phyloP scores from a whole-genome alignment of 2,329 filamentous ascomycete species.

The Curvularia sp. region DNA sequence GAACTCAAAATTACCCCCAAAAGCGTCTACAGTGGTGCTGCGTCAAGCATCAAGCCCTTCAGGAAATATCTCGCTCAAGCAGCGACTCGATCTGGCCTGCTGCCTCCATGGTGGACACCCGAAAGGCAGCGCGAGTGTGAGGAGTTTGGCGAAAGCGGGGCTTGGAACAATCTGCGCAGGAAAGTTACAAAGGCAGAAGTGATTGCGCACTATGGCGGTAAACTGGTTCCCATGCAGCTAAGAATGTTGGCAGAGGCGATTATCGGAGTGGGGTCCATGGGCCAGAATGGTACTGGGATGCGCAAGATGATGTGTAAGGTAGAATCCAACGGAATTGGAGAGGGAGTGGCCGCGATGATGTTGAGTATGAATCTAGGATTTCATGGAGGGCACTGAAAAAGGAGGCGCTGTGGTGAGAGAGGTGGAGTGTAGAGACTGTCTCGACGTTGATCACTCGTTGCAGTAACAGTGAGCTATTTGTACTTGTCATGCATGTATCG shows the following conservation, averaged over 20 bases:
- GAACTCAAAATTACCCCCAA: conserved; percentile 18
- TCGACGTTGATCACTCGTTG: not conserved
- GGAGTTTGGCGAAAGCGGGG: conserved; percentile 20
- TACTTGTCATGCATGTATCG: not conserved
- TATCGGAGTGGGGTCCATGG: conserved; percentile 25
- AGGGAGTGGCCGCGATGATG: too few relatives aligned
- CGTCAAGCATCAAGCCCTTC: conserved; percentile 27
- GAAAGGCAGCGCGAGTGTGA: conserved; percentile 32
- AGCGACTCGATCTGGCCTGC: conserved; percentile 10
- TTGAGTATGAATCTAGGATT: not conserved
- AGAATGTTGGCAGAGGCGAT: conserved; percentile 34
- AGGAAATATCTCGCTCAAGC: conserved; percentile 26
- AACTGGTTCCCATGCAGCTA: conserved; percentile 36
- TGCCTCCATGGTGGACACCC: conserved; percentile 36
- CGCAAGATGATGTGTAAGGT: conserved; percentile 26
- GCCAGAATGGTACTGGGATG: conserved; percentile 24
- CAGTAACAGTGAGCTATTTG: not conserved
- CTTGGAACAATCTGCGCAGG: conserved; percentile 27
- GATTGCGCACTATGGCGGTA: conserved; percentile 32
- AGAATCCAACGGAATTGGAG: conserved; percentile 21
- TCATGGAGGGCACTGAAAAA: not conserved
- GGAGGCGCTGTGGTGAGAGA: not conserved
- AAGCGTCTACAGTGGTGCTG: conserved; percentile 28
- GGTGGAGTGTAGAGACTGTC: not conserved
- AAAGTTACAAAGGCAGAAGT: conserved; percentile 27